Evolutionary conservation across 1,284 basidiomycete genomes (phyloP).

Genomic region (Cutaneotrichosporon daszewskae): DNA sequence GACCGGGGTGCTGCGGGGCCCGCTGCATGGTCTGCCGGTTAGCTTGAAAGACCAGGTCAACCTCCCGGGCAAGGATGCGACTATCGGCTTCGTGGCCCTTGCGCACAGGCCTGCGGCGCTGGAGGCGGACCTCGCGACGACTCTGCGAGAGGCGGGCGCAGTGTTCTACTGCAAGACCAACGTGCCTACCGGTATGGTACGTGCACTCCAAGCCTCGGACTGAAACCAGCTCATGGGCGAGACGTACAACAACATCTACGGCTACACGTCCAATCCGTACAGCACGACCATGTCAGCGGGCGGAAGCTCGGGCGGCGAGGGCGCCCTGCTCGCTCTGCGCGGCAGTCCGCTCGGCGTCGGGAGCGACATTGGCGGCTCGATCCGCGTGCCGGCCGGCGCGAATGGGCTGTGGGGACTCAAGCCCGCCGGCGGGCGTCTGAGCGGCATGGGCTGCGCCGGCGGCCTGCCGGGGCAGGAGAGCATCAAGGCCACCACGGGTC

Average conservation of each 20-base stretch:
- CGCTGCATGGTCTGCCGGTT: slow-evolving; percentile 51
- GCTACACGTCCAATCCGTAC: slow-evolving; percentile 40
- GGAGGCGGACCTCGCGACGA: slow-evolving; percentile 11
- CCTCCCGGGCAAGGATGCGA: neutral
- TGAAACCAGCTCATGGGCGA: slow-evolving; percentile 3
- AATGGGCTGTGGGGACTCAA: too few species aligned
- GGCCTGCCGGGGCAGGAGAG: slow-evolving; percentile 62
- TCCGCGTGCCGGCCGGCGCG: too few species aligned
- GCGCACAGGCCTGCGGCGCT: too few species aligned
- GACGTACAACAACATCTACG: slow-evolving; percentile 19
- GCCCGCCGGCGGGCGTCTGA: slow-evolving; percentile 13
- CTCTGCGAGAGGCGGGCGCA: slow-evolving; percentile 14
- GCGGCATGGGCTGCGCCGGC: slow-evolving; percentile 48
- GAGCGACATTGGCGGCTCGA: slow-evolving; percentile 53
- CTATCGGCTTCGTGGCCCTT: slow-evolving; percentile 1
- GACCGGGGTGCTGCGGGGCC: slow-evolving; percentile 40
- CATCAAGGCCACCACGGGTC: slow-evolving; percentile 62
- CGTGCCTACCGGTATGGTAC: slow-evolving; percentile 13
- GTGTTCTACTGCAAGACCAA: slow-evolving; percentile 23
- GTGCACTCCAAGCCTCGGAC: neutral
- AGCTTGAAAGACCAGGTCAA: slow-evolving; percentile 27
- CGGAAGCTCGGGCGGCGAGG: slow-evolving; percentile 38
- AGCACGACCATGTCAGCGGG: too few species aligned
- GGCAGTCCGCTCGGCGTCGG: slow-evolving; percentile 45
- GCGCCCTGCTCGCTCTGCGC: slow-evolving; percentile 42